Conservation (phyloP, 2,329 filamentous ascomycete species). For the Phyllosticta paracitricarpa region DNA sequence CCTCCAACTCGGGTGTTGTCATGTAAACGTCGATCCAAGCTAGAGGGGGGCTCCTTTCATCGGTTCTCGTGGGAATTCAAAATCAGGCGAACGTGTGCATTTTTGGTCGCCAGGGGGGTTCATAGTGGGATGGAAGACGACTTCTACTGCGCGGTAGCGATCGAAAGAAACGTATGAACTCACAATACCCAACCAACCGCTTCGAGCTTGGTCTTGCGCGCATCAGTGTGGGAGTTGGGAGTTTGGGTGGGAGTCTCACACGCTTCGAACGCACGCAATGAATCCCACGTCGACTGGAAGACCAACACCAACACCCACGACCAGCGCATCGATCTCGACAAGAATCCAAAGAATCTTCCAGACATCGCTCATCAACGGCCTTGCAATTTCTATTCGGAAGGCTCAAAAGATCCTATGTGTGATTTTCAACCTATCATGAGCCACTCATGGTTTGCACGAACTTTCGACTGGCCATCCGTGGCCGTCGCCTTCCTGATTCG, state of each 20-base stretch:
- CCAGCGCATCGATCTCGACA: too few relatives aligned
- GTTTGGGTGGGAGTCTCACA: neutral
- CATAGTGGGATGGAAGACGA: conserved; percentile 3
- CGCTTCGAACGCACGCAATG: neutral
- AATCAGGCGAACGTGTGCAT: conserved; percentile 9
- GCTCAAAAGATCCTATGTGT: too few relatives aligned
- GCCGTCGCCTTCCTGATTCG: too few relatives aligned
- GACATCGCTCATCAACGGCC: too few relatives aligned
- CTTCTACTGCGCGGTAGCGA: conserved; percentile 9
- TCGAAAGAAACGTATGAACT: conserved; percentile 6
- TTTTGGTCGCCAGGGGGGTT: conserved; percentile 10
- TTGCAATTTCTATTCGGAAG: too few relatives aligned
- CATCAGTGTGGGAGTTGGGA: neutral
- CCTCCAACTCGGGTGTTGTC: conserved; percentile 98
- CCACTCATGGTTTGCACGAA: too few relatives aligned
- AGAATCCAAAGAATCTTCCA: too few relatives aligned
- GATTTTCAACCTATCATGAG: too few relatives aligned
- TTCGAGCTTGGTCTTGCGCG: neutral
- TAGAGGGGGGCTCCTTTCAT: conserved; percentile 8
- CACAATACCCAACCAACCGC: neutral
- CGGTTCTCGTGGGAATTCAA: conserved; percentile 10
- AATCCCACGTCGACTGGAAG: neutral
- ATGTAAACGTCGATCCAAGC: conserved; percentile 58
- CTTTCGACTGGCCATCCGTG: too few relatives aligned
- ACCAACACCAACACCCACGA: too few relatives aligned